phyloP scores from a whole-genome alignment of 140 eudicot species.

The Flaveria floridana region DNA sequence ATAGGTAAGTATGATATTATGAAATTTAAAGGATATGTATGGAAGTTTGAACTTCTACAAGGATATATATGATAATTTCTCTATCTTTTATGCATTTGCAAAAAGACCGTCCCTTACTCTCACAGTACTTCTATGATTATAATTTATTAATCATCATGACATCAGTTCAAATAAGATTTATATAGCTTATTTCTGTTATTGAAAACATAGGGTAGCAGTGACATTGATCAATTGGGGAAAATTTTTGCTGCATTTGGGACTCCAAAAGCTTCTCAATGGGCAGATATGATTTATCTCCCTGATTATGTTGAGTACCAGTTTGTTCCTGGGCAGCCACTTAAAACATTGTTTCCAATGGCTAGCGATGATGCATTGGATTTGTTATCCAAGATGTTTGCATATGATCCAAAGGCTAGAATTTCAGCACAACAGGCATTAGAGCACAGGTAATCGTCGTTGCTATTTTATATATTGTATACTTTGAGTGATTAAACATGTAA shows the following conservation, averaged over 20 bases:
- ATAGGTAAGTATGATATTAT: background rate
- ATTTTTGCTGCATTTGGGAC: constrained; percentile 97
- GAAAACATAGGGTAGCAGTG: constrained; percentile 71
- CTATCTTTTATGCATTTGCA: constrained; percentile 16
- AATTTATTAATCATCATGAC: background rate
- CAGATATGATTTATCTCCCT: constrained; percentile 85
- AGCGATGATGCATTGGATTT: constrained; percentile 90
- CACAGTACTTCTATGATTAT: background rate
- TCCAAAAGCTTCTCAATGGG: constrained; percentile 90
- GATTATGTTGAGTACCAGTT: constrained; percentile 90
- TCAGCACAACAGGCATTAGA: constrained; percentile 91
- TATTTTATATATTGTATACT: constrained; percentile 1
- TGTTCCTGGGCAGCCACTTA: constrained; percentile 81
- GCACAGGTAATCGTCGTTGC: constrained; percentile 53
- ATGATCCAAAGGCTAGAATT: constrained; percentile 92
- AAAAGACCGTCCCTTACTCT: background rate
- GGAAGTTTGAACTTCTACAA: background rate
- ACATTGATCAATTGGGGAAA: constrained; percentile 93
- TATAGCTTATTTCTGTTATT: constrained; percentile 5
- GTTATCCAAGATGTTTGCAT: constrained; percentile 79
- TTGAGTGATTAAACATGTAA: background rate
- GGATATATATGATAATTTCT: background rate
- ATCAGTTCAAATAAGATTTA: constrained; percentile 2
- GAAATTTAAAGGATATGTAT: background rate
- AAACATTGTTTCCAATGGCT: constrained; percentile 88